Base-by-base conservation (phyloP, 2,329 filamentous ascomycete genomes). In the Periconia sp. region DNA sequence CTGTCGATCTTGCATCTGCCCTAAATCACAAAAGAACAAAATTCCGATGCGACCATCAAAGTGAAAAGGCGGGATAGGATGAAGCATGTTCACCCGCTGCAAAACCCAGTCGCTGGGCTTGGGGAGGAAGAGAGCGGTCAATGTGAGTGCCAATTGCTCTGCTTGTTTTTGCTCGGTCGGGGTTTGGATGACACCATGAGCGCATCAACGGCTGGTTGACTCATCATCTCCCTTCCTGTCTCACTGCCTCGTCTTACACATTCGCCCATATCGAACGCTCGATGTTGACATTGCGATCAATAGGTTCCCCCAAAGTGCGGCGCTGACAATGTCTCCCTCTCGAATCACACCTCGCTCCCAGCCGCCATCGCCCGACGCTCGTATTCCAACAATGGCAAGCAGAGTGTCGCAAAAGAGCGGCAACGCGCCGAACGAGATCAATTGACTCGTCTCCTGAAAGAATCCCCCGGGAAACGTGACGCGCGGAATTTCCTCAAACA, bases 381-480 rank as follows among this genome's bases (percentile, higher is more conserved):
- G 33, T 37, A 37, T 37, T 37, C 33, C 33, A 37, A 37, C 60
- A 53, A 62, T 48, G 50, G 63, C 11, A 61, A 57, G 43, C 62
- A 61, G 42, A 70, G 65, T 57, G 63, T 64, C 3, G 67, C 66
- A 15, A 73, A 72, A 60, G 68, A 69, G 57, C 64, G 69, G 33
- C 70, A 72, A 53, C 69, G 69, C 35, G 68, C 69, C 40, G 69
- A 74, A 53, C 70, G 71, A 48, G 63, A 72, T 45, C 65, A 72
- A 59, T 60, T 74, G 64, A 72, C 69, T 18, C 67, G 66, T 30
- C 58, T 97, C 3, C 80, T 99, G 31, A 91, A 90, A 66, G 91
- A 92, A 17, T 91, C 92, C 11, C 90, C 92, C 6, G 97, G 93
- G 0, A 96, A 92, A 74, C 86, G 94, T 64, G 94, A 99, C 77